Evolutionary conservation across 768 basidiomycete genomes (phyloP), one percentile per base, ranked within the genome.

Genomic region (Leccinum imitatum): DNA sequence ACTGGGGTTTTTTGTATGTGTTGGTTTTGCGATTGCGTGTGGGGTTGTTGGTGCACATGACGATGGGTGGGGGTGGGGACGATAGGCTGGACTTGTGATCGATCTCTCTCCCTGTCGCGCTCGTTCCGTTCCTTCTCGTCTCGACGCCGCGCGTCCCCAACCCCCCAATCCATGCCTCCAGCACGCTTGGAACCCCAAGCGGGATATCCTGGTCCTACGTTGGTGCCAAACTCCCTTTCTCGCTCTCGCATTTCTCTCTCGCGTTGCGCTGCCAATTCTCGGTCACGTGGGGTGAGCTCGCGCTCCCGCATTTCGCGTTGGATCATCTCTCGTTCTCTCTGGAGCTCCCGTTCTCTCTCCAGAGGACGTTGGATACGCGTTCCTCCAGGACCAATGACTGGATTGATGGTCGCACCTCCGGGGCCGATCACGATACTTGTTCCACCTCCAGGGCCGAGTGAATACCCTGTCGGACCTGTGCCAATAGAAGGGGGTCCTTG

Each of bases 1-100:
- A n/a, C n/a, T n/a, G n/a, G n/a, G n/a, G n/a, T n/a, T n/a, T n/a
- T n/a, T n/a, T n/a, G n/a, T n/a, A n/a, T n/a, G n/a, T n/a, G n/a
- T n/a, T n/a, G n/a, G n/a, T n/a, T n/a, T n/a, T n/a, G n/a, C n/a
- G n/a, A n/a, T n/a, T n/a, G n/a, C n/a, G n/a, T n/a, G n/a, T n/a
- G n/a, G n/a, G n/a, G n/a, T n/a, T 75, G 74, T 56, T 75, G 79
- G 61, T 69, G 70, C n/a, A 54, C 19, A 58, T 71, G 64, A 71
- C 71, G 65, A 72, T 76, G 53, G 69, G 69, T 62, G 10, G 69
- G 58, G 11, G 64, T 63, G 13, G 63, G 60, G 53, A 62, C 64
- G 47, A 70, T 59, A 1, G 65, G 54, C 27, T 73, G 71, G 21
- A 51, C 65, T 55, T 71, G 70, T 6, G 68, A 54, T 50, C 70